These are phyloP conservation scores for Arctium minus DNA, from an alignment of 129 eudicot species.

Conservation along the genomic window DNA sequence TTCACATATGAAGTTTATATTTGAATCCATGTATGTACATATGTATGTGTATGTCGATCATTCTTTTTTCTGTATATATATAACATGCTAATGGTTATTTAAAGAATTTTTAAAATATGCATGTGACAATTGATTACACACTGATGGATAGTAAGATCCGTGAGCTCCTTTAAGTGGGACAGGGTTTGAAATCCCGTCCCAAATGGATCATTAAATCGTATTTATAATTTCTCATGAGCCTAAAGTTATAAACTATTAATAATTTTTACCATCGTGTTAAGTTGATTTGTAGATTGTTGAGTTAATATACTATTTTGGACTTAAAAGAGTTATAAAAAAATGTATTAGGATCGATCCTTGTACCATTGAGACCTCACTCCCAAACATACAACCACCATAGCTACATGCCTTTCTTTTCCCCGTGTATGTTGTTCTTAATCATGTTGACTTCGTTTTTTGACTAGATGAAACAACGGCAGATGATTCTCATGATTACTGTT, in stretches of 20 bases:
- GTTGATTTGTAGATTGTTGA: background rate
- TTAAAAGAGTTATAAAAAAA: background rate
- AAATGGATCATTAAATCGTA: too few relatives aligned
- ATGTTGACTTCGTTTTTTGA: too few relatives aligned
- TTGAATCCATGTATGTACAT: background rate
- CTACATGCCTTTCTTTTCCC: too few relatives aligned
- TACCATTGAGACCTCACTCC: background rate
- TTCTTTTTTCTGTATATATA: background rate
- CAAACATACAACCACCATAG: background rate
- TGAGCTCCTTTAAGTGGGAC: background rate
- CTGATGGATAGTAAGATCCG: background rate
- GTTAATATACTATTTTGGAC: background rate
- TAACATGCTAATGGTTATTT: background rate
- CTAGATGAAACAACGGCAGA: too few relatives aligned
- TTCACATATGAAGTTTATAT: background rate
- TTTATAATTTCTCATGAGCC: background rate
- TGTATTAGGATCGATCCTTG: too few relatives aligned
- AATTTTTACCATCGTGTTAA: background rate
- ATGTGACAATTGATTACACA: background rate
- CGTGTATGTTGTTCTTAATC: too few relatives aligned
- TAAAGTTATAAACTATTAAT: too few relatives aligned
- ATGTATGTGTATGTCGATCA: background rate
- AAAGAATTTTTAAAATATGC: background rate
- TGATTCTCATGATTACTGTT: too few relatives aligned
- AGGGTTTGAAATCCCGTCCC: background rate